These are phyloP conservation scores for Hypoxylon sp. DNA, from an alignment of 2,329 filamentous ascomycete species.

Conservation along the genomic window DNA sequence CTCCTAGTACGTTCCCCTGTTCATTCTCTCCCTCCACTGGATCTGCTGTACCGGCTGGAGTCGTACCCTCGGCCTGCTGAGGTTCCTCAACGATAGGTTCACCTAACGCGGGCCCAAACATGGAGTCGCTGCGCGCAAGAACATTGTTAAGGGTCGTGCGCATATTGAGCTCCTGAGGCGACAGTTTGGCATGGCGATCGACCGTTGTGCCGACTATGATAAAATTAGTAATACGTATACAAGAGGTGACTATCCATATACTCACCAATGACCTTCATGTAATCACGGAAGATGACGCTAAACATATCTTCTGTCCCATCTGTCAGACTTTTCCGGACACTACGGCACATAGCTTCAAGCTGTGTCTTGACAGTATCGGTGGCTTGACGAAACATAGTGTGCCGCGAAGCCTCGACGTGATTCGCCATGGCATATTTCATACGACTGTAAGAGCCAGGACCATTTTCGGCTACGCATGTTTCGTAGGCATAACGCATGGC, in stretches of 20 bases:
- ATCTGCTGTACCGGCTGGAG: neutral
- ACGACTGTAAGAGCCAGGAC: constrained; percentile 62
- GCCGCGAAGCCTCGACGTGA: constrained; percentile 59
- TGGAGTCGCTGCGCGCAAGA: constrained; percentile 33
- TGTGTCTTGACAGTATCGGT: constrained; percentile 58
- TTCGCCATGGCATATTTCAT: constrained; percentile 67
- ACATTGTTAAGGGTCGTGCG: constrained; percentile 32
- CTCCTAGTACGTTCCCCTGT: neutral
- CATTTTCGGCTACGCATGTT: constrained; percentile 60
- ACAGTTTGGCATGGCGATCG: constrained; percentile 22
- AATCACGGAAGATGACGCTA: constrained; percentile 37
- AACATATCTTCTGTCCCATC: constrained; percentile 34
- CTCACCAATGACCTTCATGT: constrained; percentile 48
- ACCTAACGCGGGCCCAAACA: constrained; percentile 38
- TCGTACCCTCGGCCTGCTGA: neutral
- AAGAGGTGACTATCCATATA: neutral
- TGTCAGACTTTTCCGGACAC: constrained; percentile 32
- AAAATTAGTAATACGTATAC: constrained; percentile 26
- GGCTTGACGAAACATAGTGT: constrained; percentile 66
- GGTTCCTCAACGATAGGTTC: neutral
- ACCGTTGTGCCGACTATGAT: constrained; percentile 41
- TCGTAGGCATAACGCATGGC: constrained; percentile 65
- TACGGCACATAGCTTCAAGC: constrained; percentile 57
- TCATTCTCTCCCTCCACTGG: neutral
- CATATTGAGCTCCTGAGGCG: constrained; percentile 37